These are phyloP conservation scores for Phoma sp. DNA, from an alignment of 2,329 filamentous ascomycete species.

Conservation along the genomic window DNA sequence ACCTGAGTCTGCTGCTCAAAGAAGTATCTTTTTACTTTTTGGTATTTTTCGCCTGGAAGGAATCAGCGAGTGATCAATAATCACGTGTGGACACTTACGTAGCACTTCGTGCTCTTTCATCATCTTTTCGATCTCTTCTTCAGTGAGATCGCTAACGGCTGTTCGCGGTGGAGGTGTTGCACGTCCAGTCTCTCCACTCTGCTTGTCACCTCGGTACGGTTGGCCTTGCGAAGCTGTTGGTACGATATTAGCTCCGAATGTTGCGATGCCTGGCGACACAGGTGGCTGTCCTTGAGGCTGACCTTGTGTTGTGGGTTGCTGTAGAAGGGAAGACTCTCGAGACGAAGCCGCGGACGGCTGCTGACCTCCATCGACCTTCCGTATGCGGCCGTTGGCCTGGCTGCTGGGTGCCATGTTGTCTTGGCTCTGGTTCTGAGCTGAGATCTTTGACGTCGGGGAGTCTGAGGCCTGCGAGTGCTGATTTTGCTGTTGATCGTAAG, in stretches of 20 bases:
- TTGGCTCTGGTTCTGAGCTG: constrained; percentile 39
- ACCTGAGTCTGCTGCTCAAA: constrained; percentile 92
- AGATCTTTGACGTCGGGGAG: constrained; percentile 33
- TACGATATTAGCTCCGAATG: constrained; percentile 54
- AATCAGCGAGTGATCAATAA: neutral
- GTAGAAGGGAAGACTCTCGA: constrained; percentile 43
- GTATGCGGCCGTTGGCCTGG: constrained; percentile 38
- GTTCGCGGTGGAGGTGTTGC: constrained; percentile 55
- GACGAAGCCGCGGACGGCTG: constrained; percentile 39
- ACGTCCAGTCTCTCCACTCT: constrained; percentile 45
- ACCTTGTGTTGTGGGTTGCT: constrained; percentile 45
- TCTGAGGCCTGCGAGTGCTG: constrained; percentile 35
- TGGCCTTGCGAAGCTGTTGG: constrained; percentile 53
- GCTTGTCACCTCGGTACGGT: constrained; percentile 50
- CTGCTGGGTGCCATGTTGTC: constrained; percentile 42
- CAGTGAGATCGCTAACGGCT: constrained; percentile 51
- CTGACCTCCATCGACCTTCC: constrained; percentile 43
- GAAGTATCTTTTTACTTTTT: constrained; percentile 96
- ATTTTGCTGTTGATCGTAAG: constrained; percentile 41
- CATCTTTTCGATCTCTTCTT: constrained; percentile 55
- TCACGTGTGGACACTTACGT: constrained; percentile 44
- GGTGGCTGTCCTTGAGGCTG: constrained; percentile 44
- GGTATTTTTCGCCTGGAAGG: constrained; percentile 83
- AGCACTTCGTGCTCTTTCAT: constrained; percentile 58
- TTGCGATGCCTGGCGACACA: constrained; percentile 47